Evolutionary conservation across 768 basidiomycete genomes (phyloP), one percentile per base, ranked within the genome.

Genomic region (Phlebiopsis gigantea): DNA sequence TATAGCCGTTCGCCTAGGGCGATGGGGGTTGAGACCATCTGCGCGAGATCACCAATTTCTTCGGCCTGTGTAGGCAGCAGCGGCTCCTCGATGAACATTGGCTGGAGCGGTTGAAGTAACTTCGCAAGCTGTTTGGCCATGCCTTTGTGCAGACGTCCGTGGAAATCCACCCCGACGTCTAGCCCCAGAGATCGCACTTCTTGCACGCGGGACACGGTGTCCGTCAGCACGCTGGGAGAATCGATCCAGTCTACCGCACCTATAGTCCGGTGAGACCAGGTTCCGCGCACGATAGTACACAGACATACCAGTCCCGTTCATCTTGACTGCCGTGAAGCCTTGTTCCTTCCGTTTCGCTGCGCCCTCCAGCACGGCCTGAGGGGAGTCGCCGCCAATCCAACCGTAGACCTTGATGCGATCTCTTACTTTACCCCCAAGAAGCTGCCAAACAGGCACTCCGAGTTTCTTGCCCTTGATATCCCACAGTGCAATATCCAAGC

Each of bases 401-500:
- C 82, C 78, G 61, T 84, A 84, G 5, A 84, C 82, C 56, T 75
- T 76, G 49, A 83, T 70, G 28, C 75, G 71, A 62, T 85, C 79
- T 48, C 86, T 77, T 19, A 87, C 83, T 65, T 82, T 83, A 4
- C 87, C 87, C 7, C 86, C 88, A 5, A 87, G 76, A 0, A 90
- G 73, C 67, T 85, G 72, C 73, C 74, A 79, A 22, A 79, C 64
- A 1, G 72, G 70, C 1, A 79, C 86, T 30, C 84, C 84, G 1
- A 88, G 76, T 30, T 81, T 83, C 70, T 87, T 87, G n/a, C 88
- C 88, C 61, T 88, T 88, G 70, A 89, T 85, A 63, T 88, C 87
- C 87, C 87, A 79, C 0, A 89, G 72, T 0, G 85, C 84, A 57
- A 88, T 88, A 67, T 87, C 84, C 28, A 88, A 68, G 0, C 84